phyloP scores from a whole-genome alignment of 75 land plant species.

The Selaginella tamariscina region DNA sequence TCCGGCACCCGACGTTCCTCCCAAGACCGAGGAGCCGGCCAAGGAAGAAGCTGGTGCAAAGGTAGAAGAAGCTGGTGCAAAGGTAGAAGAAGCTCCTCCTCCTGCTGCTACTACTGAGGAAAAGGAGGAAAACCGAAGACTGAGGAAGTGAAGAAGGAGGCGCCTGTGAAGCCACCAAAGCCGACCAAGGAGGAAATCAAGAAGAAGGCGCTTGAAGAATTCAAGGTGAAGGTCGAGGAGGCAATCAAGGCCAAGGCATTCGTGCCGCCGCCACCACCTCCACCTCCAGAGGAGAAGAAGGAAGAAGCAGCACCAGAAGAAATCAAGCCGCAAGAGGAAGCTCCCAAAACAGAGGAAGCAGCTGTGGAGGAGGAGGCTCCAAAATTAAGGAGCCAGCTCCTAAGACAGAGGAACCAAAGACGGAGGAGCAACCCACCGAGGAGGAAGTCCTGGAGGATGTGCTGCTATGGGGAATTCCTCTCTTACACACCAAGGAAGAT shows the following conservation, averaged over 20 bases:
- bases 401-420: not conserved
- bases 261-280: not conserved
- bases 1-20: too few species aligned
- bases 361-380: not conserved
- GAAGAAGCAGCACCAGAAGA: not conserved
- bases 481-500: constrained; percentile 37
- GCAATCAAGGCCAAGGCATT: not conserved
- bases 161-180: not conserved
- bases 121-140: not conserved
- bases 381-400: not conserved
- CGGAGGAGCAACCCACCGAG: not conserved
- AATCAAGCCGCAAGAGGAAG: not conserved
- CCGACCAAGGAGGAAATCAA: not conserved
- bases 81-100: not conserved
- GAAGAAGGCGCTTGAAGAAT: not conserved
- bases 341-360: not conserved
- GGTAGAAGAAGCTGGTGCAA: not conserved
- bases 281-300: not conserved
- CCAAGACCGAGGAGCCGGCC: too few species aligned
- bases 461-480: constrained; percentile 59
- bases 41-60: not conserved
- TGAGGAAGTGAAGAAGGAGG: not conserved
- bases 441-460: not conserved
- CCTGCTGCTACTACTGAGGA: not conserved
- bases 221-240: not conserved